These are phyloP conservation scores for Suhomyces wounanorum DNA, from an alignment of 1,139 yeast genomes.

Conservation along the genomic window DNA sequence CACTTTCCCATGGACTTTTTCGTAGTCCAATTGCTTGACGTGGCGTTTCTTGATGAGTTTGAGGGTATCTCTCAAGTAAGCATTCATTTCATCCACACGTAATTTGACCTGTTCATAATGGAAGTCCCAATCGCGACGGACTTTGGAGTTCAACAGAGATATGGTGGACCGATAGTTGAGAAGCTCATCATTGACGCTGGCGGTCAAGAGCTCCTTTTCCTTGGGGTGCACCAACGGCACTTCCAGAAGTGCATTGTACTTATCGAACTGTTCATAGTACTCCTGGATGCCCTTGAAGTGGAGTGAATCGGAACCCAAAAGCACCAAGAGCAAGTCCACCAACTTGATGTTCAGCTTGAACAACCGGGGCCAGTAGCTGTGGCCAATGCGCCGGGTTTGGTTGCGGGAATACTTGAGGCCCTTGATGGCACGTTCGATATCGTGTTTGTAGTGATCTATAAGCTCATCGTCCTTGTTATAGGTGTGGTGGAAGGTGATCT, in stretches of 20 bases:
- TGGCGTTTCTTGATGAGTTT: constrained; percentile 48
- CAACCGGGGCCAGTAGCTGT: constrained; percentile 36
- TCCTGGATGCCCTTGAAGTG: constrained; percentile 47
- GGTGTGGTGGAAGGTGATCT: constrained; percentile 15
- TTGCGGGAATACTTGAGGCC: constrained; percentile 44
- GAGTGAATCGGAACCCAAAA: constrained; percentile 44
- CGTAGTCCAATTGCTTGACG: constrained; percentile 40
- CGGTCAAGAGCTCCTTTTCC: constrained; percentile 33
- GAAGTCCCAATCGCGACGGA: constrained; percentile 35
- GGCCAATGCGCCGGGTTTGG: constrained; percentile 39
- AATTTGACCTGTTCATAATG: constrained; percentile 32
- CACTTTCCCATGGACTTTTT: constrained; percentile 39
- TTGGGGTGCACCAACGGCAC: constrained; percentile 43
- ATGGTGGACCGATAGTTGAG: constrained; percentile 32
- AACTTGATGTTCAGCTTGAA: constrained; percentile 37
- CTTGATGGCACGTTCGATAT: constrained; percentile 40
- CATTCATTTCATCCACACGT: constrained; percentile 42
- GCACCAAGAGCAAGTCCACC: constrained; percentile 32
- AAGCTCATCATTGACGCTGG: constrained; percentile 35
- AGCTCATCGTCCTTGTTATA: constrained; percentile 45
- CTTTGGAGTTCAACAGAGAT: constrained; percentile 31
- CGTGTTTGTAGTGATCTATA: constrained; percentile 45
- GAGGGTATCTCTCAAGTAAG: constrained; percentile 36
- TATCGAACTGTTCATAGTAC: constrained; percentile 40
- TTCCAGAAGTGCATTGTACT: constrained; percentile 32